These are phyloP conservation scores for Nyctanthes arbortristis DNA, from an alignment of 257 asterid species.

Conservation along the genomic window DNA sequence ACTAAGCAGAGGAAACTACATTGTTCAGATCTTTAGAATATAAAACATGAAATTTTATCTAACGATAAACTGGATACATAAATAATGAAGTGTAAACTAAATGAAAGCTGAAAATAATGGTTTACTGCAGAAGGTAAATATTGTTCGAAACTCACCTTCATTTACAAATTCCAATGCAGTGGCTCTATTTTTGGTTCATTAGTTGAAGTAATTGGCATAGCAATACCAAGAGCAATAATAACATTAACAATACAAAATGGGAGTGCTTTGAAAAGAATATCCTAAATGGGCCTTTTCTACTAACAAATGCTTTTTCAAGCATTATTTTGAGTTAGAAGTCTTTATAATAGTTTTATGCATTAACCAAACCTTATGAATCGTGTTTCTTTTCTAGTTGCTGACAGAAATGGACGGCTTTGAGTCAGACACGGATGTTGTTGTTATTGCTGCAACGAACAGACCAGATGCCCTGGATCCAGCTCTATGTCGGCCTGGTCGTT, in stretches of 20 bases:
- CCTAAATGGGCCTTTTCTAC: not conserved
- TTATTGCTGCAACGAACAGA: slow-evolving; percentile 93
- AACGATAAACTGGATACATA: not conserved
- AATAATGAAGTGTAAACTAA: not conserved
- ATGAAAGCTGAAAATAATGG: not conserved
- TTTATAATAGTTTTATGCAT: not conserved
- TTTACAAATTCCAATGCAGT: too few species aligned
- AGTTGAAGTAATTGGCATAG: not conserved
- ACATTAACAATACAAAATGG: not conserved
- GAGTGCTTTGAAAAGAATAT: not conserved
- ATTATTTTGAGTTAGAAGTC: not conserved
- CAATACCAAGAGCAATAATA: not conserved
- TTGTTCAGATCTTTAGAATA: slow-evolving; percentile 7
- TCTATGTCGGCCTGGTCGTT: slow-evolving; percentile 94
- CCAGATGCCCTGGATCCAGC: slow-evolving; percentile 98
- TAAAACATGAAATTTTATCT: slow-evolving; percentile 2
- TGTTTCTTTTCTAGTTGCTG: slow-evolving; percentile 62
- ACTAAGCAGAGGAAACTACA: not conserved
- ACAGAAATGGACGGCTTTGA: slow-evolving; percentile 99
- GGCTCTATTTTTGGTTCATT: too few species aligned
- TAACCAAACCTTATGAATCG: slow-evolving; percentile 5
- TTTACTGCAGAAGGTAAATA: not conserved
- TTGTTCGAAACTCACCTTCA: not conserved
- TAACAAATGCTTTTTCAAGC: not conserved
- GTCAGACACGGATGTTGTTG: slow-evolving; percentile 65